phyloP scores from a whole-genome alignment of 192 early-diverging fungal genomes.

The Rhizophlyctis rosea region DNA sequence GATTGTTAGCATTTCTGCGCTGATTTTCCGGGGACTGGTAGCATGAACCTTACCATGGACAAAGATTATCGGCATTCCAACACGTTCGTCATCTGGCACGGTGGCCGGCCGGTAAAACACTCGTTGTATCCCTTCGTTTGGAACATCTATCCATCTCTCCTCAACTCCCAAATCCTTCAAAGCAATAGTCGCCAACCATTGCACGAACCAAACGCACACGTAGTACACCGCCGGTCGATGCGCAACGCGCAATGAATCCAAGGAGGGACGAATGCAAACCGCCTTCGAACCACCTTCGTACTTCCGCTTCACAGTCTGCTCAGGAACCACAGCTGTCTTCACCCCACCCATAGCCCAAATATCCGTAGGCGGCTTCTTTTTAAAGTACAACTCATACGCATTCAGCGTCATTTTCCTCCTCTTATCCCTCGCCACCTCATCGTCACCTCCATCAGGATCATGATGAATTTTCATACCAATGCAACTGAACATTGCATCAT shows the following conservation, averaged over 20 bases:
- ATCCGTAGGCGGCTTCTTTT: too few species aligned
- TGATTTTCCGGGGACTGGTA: conserved; percentile 9
- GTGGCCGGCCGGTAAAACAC: background rate
- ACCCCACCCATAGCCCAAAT: too few species aligned
- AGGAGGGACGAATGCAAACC: conserved; percentile 50
- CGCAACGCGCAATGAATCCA: conserved; percentile 53
- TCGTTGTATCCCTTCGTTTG: background rate
- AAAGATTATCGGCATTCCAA: conserved; percentile 5
- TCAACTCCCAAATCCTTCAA: background rate
- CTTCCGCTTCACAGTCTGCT: too few species aligned
- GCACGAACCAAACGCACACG: conserved; percentile 27
- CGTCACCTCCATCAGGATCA: too few species aligned
- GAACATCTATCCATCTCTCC: background rate
- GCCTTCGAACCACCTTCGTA: background rate
- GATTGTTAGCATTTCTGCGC: conserved; percentile 15
- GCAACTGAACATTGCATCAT: too few species aligned
- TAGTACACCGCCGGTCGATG: conserved; percentile 61
- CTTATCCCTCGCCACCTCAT: too few species aligned
- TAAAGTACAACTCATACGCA: too few species aligned
- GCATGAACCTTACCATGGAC: background rate
- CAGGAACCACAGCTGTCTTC: too few species aligned
- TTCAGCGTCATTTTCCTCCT: too few species aligned
- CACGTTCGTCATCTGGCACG: background rate
- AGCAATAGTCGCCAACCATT: background rate
- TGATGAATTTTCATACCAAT: too few species aligned